phyloP scores from a whole-genome alignment of 306 rosid species.

The Dicorynia guianensis region DNA sequence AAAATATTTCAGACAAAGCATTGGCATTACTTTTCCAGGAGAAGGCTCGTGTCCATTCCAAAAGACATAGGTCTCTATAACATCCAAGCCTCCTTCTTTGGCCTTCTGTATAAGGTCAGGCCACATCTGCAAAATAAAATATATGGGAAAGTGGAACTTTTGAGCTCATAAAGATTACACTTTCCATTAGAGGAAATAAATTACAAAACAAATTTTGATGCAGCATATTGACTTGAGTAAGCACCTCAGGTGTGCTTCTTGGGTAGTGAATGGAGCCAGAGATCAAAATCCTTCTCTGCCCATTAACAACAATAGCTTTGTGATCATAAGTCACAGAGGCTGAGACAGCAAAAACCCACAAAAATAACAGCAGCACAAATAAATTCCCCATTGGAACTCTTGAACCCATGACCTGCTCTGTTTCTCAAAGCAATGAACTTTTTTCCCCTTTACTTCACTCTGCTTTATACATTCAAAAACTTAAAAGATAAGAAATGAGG shows the following conservation, averaged over 20 bases:
- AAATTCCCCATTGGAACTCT: conserved; percentile 48
- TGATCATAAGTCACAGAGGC: conserved; percentile 79
- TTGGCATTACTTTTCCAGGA: conserved; percentile 71
- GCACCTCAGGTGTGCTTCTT: conserved; percentile 95
- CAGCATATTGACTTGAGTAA: conserved; percentile 41
- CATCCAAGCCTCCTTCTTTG: conserved; percentile 96
- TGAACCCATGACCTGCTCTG: conserved; percentile 35
- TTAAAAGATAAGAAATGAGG: not conserved
- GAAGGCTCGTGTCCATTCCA: conserved; percentile 99
- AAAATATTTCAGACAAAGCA: not conserved
- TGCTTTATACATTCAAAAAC: conserved; percentile 14
- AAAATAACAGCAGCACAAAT: conserved; percentile 23
- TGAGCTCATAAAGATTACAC: not conserved
- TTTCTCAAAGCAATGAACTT: conserved; percentile 44
- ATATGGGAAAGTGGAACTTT: not conserved
- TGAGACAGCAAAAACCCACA: conserved; percentile 48
- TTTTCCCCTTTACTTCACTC: not conserved
- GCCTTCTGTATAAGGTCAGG: conserved; percentile 90
- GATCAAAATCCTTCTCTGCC: conserved; percentile 69
- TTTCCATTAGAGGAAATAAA: not conserved
- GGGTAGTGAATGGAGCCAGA: conserved; percentile 99
- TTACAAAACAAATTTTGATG: conserved; percentile 8
- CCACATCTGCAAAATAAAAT: conserved; percentile 75
- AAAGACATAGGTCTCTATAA: conserved; percentile 90
- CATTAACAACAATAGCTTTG: conserved; percentile 73